These are phyloP conservation scores for Flaveria robusta DNA, from an alignment of 129 eudicot genomes.

Conservation along the genomic window DNA sequence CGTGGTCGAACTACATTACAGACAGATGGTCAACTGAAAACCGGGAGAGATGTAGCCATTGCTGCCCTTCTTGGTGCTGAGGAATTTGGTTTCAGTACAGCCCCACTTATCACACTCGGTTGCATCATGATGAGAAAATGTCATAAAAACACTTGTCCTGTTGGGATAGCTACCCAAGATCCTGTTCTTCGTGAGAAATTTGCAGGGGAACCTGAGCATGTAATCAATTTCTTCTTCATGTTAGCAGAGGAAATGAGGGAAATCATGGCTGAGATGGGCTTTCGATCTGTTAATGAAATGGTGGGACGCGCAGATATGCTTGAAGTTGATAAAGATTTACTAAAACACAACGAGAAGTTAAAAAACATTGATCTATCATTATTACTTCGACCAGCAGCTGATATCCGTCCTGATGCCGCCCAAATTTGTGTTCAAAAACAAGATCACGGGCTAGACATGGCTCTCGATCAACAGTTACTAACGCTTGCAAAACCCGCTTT, in stretches of 20 bases:
- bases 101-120: constrained; percentile 94
- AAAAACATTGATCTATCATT: constrained; percentile 81
- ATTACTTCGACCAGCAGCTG: constrained; percentile 89
- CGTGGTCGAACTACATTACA: constrained; percentile 94
- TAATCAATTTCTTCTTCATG: constrained; percentile 97
- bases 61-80: constrained; percentile 99
- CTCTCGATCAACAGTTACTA: constrained; percentile 78
- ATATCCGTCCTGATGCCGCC: constrained; percentile 90
- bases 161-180: constrained; percentile 97
- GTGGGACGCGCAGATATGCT: constrained; percentile 98
- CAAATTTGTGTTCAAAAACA: constrained; percentile 86
- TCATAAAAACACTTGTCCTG: constrained; percentile 97
- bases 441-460: constrained; percentile 96
- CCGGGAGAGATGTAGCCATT: constrained; percentile 96
- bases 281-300: constrained; percentile 80
- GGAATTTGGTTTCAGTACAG: constrained; percentile 97
- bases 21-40: constrained; percentile 94
- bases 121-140: constrained; percentile 99
- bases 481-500: constrained; percentile 67
- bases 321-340: constrained; percentile 76
- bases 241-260: constrained; percentile 94
- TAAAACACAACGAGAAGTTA: constrained; percentile 67
- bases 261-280: constrained; percentile 85
- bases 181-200: constrained; percentile 93
- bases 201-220: constrained; percentile 97